These are phyloP conservation scores for Tulasnella sp. DNA, from an alignment of 768 basidiomycete species.

Conservation along the genomic window DNA sequence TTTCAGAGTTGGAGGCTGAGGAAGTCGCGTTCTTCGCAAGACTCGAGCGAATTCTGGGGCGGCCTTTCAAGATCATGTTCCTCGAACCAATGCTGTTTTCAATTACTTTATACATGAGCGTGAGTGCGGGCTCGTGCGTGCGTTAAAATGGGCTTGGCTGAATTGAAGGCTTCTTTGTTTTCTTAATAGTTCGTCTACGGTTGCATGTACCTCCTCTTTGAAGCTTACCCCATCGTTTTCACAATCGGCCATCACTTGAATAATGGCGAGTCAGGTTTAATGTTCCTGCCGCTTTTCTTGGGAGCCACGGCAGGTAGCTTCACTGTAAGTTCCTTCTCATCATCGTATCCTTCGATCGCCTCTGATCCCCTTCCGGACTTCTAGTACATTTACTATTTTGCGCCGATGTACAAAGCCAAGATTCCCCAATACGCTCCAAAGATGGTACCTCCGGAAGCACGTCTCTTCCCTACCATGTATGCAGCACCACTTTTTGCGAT, in stretches of 20 bases:
- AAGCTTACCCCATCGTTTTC: conserved; percentile 31
- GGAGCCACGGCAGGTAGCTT: conserved; percentile 12
- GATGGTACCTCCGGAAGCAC: conserved; percentile 30
- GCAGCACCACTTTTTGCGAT: conserved; percentile 31
- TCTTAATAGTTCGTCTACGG: conserved; percentile 21
- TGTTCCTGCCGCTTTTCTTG: conserved; percentile 27
- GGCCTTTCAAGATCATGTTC: conserved; percentile 22
- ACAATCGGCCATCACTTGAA: conserved; percentile 28
- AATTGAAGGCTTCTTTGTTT: not conserved
- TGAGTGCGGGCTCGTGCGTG: not conserved
- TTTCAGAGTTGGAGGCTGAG: conserved; percentile 18
- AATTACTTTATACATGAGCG: conserved; percentile 21
- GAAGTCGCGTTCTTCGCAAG: conserved; percentile 11
- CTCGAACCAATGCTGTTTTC: conserved; percentile 23
- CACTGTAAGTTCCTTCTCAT: not conserved
- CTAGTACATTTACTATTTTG: conserved; percentile 31
- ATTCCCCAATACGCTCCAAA: conserved; percentile 27
- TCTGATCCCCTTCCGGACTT: not conserved
- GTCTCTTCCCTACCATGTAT: conserved; percentile 31
- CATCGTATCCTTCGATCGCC: not conserved
- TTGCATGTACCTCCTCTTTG: conserved; percentile 30
- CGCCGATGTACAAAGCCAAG: conserved; percentile 31
- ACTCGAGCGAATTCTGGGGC: conserved; percentile 8
- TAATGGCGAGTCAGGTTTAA: conserved; percentile 26
- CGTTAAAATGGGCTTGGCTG: not conserved